These are phyloP conservation scores for Kokia cookei DNA, from an alignment of 441 rosid species.

Conservation along the genomic window DNA sequence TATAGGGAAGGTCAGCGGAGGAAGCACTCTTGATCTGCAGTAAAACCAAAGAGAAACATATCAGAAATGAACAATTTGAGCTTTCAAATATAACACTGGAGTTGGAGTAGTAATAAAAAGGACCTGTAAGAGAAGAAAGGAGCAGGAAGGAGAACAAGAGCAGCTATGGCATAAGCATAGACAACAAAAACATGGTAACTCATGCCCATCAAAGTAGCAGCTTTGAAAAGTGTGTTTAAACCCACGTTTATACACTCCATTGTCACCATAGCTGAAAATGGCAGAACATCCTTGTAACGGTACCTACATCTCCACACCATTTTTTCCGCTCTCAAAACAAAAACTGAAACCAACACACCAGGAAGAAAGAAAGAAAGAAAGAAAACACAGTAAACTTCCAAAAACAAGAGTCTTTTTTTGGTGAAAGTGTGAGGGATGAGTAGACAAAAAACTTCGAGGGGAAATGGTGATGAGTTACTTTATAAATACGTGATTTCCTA, in stretches of 20 bases:
- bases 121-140: slow-evolving; percentile 35
- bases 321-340: background rate
- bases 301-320: slow-evolving; percentile 24
- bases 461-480: background rate
- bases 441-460: background rate
- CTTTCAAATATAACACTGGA: background rate
- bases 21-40: slow-evolving; percentile 54
- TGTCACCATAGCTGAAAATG: slow-evolving; percentile 45
- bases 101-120: too few relatives aligned
- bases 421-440: background rate
- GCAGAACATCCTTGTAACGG: slow-evolving; percentile 38
- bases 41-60: slow-evolving; percentile 2
- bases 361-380: background rate
- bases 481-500: background rate
- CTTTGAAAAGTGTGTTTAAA: slow-evolving; percentile 57
- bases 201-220: slow-evolving; percentile 62
- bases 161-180: slow-evolving; percentile 51
- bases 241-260: slow-evolving; percentile 60
- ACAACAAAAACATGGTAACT: slow-evolving; percentile 50
- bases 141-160: slow-evolving; percentile 58
- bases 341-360: background rate
- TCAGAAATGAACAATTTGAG: background rate
- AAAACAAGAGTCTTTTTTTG: background rate
- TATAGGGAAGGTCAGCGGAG: slow-evolving; percentile 44
- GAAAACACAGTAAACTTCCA: background rate